Evolutionary conservation across 1,284 basidiomycete genomes (phyloP).

Genomic region (Hymenochaete sp.): DNA sequence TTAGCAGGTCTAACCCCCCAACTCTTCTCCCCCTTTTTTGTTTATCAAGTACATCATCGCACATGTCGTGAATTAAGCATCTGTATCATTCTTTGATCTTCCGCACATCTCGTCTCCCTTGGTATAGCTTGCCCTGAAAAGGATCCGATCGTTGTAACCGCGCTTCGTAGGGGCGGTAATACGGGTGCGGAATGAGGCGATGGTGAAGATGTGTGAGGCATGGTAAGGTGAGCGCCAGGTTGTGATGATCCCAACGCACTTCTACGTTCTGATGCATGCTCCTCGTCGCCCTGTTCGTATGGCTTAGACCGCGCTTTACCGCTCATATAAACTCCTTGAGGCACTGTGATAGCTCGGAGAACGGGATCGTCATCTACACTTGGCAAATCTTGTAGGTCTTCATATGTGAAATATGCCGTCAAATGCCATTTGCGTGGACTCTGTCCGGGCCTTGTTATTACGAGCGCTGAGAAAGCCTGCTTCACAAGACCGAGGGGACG

Average conservation of each 20-base stretch:
- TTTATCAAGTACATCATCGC: constrained; percentile 20
- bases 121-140: constrained; percentile 7
- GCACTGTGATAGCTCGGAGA: constrained; percentile 43
- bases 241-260: constrained; percentile 10
- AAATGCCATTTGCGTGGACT: constrained; percentile 53
- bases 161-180: constrained; percentile 29
- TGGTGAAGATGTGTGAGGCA: constrained; percentile 24
- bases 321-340: constrained; percentile 49
- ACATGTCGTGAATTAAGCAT: constrained; percentile 45
- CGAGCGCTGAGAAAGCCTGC: constrained; percentile 58
- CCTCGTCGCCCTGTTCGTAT: no score
- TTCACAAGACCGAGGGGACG: constrained; percentile 49
- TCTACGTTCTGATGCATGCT: constrained; percentile 29
- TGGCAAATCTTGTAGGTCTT: constrained; percentile 48
- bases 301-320: constrained; percentile 50
- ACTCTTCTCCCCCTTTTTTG: no score
- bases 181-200: constrained; percentile 21
- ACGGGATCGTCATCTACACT: constrained; percentile 48
- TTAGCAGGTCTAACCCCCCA: no score
- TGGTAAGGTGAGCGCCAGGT: constrained; percentile 10
- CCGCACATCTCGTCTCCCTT: constrained; percentile 35
- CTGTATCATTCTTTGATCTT: constrained; percentile 55
- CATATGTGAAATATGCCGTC: constrained; percentile 56
- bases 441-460: constrained; percentile 37
- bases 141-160: constrained; percentile 23